Base-by-base conservation (phyloP, 1,284 basidiomycete species). In the Trametes sp. region DNA sequence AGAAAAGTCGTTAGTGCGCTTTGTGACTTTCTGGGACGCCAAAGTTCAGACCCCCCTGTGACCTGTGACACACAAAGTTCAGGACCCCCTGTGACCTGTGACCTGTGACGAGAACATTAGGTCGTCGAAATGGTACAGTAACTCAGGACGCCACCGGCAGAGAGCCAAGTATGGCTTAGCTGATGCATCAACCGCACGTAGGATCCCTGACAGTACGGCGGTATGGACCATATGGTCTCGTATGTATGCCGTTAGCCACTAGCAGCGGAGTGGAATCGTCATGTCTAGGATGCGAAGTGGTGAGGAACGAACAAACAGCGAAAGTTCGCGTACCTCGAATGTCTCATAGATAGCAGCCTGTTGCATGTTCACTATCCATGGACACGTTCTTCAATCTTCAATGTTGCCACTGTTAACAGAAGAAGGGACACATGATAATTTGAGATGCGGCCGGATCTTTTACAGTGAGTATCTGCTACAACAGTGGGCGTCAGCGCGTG, bases 351-450 rank as follows among this genome's bases (percentile, higher is more conserved):
- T 54, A 50, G 46, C 45, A 33, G 38, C 29, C 35, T 35, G 52
- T 49, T 31, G 36, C 38, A 10, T 33, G 28, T 11, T 16, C 26
- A 49, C 50, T 48, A 46, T 51, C 54, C 58, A 52, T 52, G 45
- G 41, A 41, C 35, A 38, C 45, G 36, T 49, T 60, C 45, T 60
- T 29, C 29, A 53, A 54, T 54, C 59, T 60, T 44, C n/a, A n/a
- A n/a, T n/a, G n/a, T n/a, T n/a, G n/a, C n/a, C n/a, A 49, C 26
- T 33, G 9, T n/a, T 16, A 28, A 36, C 24, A 28, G 41, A 53
- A 46, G 36, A 23, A 46, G n/a, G n/a, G 50, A 44, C 28, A 26
- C 14, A 54, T 33, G 45, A 50, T 45, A 41, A 38, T 19, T 42
- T 49, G 52, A 26, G 50, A 49, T 54, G 38, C 52, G 33, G 29